A percentile compares a stretch with the other conserved stretches of the same genome.
These are phyloP conservation scores for Plasmodium adleri DNA, from an alignment of 169 alveolate genomes.

Conservation along the genomic window DNA sequence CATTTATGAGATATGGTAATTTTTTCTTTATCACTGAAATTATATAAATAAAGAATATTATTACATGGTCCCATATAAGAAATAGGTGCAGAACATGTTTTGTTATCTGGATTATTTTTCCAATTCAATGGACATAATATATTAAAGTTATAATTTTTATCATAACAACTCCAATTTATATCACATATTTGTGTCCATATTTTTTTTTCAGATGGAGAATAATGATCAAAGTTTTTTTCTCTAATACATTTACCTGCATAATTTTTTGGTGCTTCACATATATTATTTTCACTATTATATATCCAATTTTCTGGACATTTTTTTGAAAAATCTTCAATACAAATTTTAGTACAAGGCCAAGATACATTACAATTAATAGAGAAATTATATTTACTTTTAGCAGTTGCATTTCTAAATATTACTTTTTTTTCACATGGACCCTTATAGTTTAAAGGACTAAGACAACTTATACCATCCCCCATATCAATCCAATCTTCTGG, in stretches of 20 bases:
- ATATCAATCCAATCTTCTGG: conserved; percentile 84
- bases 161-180: conserved; percentile 82
- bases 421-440: conserved; percentile 67
- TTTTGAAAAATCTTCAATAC: conserved; percentile 16
- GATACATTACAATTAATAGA: conserved; percentile 40
- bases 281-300: conserved; percentile 64
- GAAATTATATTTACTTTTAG: conserved; percentile 39
- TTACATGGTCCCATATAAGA: conserved; percentile 82
- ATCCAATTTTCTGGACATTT: conserved; percentile 51
- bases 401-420: conserved; percentile 40
- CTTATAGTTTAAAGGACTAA: conserved; percentile 47
- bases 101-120: conserved; percentile 69
- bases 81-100: conserved; percentile 79
- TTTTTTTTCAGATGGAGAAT: conserved; percentile 78
- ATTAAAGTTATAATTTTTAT: conserved; percentile 19
- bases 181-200: conserved; percentile 77
- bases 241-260: conserved; percentile 80
- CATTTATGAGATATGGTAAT: conserved; percentile 44
- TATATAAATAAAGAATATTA: conserved; percentile 30
- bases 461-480: conserved; percentile 66
- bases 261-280: conserved; percentile 78
- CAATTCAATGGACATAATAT: conserved; percentile 71
- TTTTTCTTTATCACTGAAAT: conserved; percentile 57
- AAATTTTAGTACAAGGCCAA: conserved; percentile 68
- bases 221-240: conserved; percentile 74